A percentile compares a stretch with the other conserved stretches of the same genome.
These are phyloP conservation scores for Cryomyces minteri DNA, from an alignment of 495 filamentous ascomycete genomes.

Conservation along the genomic window DNA sequence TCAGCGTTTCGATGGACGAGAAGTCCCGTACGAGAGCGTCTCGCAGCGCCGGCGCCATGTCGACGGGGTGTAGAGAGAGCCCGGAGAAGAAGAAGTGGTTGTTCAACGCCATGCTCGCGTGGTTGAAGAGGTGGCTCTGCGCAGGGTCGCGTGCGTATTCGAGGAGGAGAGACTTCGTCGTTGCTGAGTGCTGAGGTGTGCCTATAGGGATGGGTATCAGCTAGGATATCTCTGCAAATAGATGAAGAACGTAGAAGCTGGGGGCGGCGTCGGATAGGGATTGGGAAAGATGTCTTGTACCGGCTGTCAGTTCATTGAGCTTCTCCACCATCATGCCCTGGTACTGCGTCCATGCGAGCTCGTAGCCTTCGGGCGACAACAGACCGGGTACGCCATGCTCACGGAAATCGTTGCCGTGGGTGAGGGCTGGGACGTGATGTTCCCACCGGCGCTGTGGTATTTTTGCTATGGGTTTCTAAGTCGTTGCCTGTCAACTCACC, in stretches of 20 bases:
- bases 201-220: slow-evolving; percentile 7
- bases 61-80: slow-evolving; percentile 18
- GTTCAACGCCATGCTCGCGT: slow-evolving; percentile 90
- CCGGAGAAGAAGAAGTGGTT: slow-evolving; percentile 90
- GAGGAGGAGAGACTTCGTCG: slow-evolving; percentile 49
- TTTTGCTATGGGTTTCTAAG: too few relatives aligned
- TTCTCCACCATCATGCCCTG: slow-evolving; percentile 51
- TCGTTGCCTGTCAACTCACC: too few relatives aligned
- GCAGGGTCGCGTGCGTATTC: slow-evolving; percentile 59
- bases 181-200: slow-evolving; percentile 35
- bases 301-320: slow-evolving; percentile 53
- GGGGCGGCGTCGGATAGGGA: background rate
- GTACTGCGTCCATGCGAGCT: slow-evolving; percentile 70
- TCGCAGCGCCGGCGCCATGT: slow-evolving; percentile 9
- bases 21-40: slow-evolving; percentile 47
- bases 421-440: slow-evolving; percentile 22
- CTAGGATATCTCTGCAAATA: background rate
- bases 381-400: slow-evolving; percentile 48
- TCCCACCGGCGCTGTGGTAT: background rate
- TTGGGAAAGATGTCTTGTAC: slow-evolving; percentile 26
- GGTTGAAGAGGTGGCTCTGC: slow-evolving; percentile 71
- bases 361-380: slow-evolving; percentile 43
- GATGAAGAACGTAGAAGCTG: background rate
- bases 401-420: slow-evolving; percentile 29
- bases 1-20: slow-evolving; percentile 63